These are phyloP conservation scores for Lecanosticta acicola DNA, from an alignment of 2,329 filamentous ascomycete species.

Conservation along the genomic window DNA sequence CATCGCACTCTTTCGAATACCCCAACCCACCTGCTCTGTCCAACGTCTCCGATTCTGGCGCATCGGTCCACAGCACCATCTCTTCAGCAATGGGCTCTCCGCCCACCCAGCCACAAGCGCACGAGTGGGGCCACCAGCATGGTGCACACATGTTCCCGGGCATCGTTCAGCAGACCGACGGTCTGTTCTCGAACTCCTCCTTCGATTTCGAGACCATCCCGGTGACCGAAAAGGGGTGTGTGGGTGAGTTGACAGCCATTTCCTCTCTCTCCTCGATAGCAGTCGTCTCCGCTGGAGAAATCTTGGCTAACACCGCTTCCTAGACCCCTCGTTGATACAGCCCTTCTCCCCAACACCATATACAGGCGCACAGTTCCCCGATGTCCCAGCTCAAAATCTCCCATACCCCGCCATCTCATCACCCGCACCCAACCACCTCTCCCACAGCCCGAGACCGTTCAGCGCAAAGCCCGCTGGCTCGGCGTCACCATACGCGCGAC, in stretches of 20 bases:
- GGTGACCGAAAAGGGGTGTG: slow-evolving; percentile 44
- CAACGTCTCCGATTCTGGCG: slow-evolving; percentile 47
- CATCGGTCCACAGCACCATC: slow-evolving; percentile 43
- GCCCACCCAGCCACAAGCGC: slow-evolving; percentile 55
- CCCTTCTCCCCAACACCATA: slow-evolving; percentile 42
- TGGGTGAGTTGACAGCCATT: slow-evolving; percentile 44
- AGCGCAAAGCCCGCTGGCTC: slow-evolving; percentile 42
- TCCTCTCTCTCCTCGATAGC: slow-evolving; percentile 29
- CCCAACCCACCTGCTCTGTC: slow-evolving; percentile 42
- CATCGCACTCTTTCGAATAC: slow-evolving; percentile 42
- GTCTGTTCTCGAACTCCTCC: slow-evolving; percentile 52
- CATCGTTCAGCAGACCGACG: slow-evolving; percentile 56
- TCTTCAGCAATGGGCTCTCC: slow-evolving; percentile 49
- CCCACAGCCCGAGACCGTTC: slow-evolving; percentile 39
- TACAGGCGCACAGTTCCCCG: slow-evolving; percentile 39
- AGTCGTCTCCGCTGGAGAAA: too few species aligned
- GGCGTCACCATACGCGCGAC: slow-evolving; percentile 62
- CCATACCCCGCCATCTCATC: slow-evolving; percentile 51
- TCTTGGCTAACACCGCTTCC: slow-evolving; percentile 38
- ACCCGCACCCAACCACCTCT: slow-evolving; percentile 56
- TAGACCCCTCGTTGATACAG: slow-evolving; percentile 57
- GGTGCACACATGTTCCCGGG: slow-evolving; percentile 52
- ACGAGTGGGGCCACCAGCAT: slow-evolving; percentile 49
- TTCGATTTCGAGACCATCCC: slow-evolving; percentile 50
- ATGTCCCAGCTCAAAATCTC: slow-evolving; percentile 37